Percentiles rank a stretch among this genome's conserved stretches.
phyloP scores from a whole-genome alignment of 2,329 filamentous ascomycete genomes.

The Arthrobotrys entomopaga region DNA sequence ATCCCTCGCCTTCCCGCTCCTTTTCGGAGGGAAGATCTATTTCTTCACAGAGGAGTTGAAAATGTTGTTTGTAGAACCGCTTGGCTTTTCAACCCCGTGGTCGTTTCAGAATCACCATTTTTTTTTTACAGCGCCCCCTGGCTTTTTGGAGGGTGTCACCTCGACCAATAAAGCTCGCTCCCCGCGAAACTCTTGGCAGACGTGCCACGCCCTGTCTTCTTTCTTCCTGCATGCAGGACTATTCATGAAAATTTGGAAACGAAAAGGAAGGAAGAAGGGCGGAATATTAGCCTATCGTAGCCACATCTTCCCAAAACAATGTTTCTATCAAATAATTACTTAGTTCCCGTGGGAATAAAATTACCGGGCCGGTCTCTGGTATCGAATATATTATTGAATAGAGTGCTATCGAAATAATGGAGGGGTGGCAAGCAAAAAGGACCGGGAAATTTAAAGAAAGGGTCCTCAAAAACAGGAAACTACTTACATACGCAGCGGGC shows the following conservation, averaged over 20 bases:
- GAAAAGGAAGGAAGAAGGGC: not conserved
- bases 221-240: not conserved
- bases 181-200: slow-evolving; percentile 10
- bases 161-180: slow-evolving; percentile 8
- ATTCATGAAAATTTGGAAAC: not conserved
- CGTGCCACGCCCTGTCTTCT: slow-evolving; percentile 2
- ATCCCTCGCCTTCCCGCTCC: not conserved
- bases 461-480: no score
- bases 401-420: no score
- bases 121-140: not conserved
- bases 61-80: not conserved
- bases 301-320: not conserved
- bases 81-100: not conserved
- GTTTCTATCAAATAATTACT: slow-evolving; percentile 1
- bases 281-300: slow-evolving; percentile 2
- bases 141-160: slow-evolving; percentile 6
- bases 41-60: not conserved
- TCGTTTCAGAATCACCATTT: not conserved
- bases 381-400: slow-evolving; percentile 23
- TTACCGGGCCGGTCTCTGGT: slow-evolving; percentile 18
- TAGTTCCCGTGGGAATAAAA: not conserved
- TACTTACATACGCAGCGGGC: no score
- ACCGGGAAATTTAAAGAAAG: no score
- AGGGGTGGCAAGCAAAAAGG: no score
- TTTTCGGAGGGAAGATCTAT: not conserved